phyloP scores from a whole-genome alignment of 495 filamentous ascomycete species.

The Jackrogersella minutella region DNA sequence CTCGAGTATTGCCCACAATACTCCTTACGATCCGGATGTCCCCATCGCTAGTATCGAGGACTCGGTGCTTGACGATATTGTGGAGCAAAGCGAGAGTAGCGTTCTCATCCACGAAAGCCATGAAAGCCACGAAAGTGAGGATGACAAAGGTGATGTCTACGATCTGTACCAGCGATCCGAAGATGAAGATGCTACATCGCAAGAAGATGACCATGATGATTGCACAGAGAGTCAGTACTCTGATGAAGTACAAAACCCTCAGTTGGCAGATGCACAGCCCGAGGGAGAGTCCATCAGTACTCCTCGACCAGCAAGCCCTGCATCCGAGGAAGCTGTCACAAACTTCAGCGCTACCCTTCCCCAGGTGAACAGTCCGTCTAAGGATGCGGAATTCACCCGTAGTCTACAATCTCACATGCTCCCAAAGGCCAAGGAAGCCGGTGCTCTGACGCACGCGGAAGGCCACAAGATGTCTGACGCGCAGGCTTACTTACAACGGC shows the following conservation, averaged over 20 bases:
- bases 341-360: slow-evolving; percentile 44
- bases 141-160: slow-evolving; percentile 73
- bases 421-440: slow-evolving; percentile 48
- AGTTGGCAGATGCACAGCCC: slow-evolving; percentile 4
- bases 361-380: slow-evolving; percentile 34
- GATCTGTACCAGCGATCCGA: slow-evolving; percentile 60
- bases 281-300: slow-evolving; percentile 48
- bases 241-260: slow-evolving; percentile 34
- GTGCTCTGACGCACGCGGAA: slow-evolving; percentile 42
- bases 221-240: slow-evolving; percentile 42
- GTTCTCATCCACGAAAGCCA: slow-evolving; percentile 74
- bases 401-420: slow-evolving; percentile 56
- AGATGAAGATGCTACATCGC: slow-evolving; percentile 52
- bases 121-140: slow-evolving; percentile 60
- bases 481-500: slow-evolving; percentile 62
- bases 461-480: slow-evolving; percentile 59
- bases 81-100: slow-evolving; percentile 61
- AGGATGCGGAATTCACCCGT: slow-evolving; percentile 49
- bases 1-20: slow-evolving; percentile 58
- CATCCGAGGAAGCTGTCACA: slow-evolving; percentile 38
- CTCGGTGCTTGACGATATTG: slow-evolving; percentile 60
- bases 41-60: slow-evolving; percentile 79
- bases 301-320: slow-evolving; percentile 52
- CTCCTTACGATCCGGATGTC: slow-evolving; percentile 78
- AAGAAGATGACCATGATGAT: slow-evolving; percentile 45